A percentile compares a stretch with the other conserved stretches of the same genome.
Evolutionary conservation across 768 basidiomycete species (phyloP).

Genomic region (Amanita molliuscula): DNA sequence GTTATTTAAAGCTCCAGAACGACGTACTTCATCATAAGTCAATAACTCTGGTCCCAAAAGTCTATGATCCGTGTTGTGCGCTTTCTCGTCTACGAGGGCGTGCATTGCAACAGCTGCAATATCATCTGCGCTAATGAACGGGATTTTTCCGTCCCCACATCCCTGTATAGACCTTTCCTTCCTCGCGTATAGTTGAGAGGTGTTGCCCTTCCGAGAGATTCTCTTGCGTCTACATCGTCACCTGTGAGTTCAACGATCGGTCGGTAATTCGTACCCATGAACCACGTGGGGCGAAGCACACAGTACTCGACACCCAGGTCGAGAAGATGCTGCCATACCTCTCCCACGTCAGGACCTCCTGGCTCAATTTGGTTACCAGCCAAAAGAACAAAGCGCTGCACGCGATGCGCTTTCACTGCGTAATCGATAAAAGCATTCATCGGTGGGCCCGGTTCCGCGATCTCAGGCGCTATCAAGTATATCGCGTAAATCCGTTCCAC

Average conservation of each 20-base stretch:
- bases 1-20: neutral
- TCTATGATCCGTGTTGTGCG: neutral
- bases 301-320: neutral
- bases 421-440: neutral
- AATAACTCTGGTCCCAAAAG: neutral
- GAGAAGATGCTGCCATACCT: neutral
- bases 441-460: neutral
- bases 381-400: neutral
- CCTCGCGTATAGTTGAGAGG: neutral
- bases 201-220: neutral
- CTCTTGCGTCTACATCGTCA: neutral
- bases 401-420: neutral
- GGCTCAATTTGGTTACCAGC: neutral
- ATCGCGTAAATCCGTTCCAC: neutral
- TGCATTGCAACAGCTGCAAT: neutral
- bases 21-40: neutral
- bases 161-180: neutral
- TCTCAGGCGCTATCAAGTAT: neutral
- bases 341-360: neutral
- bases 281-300: neutral
- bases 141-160: neutral
- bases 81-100: neutral
- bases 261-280: neutral
- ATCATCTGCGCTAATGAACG: neutral
- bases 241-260: neutral